Evolutionary conservation across 1,284 basidiomycete genomes (phyloP), one percentile per base, ranked within the genome.

Genomic region (Hymenochaete sp.): DNA sequence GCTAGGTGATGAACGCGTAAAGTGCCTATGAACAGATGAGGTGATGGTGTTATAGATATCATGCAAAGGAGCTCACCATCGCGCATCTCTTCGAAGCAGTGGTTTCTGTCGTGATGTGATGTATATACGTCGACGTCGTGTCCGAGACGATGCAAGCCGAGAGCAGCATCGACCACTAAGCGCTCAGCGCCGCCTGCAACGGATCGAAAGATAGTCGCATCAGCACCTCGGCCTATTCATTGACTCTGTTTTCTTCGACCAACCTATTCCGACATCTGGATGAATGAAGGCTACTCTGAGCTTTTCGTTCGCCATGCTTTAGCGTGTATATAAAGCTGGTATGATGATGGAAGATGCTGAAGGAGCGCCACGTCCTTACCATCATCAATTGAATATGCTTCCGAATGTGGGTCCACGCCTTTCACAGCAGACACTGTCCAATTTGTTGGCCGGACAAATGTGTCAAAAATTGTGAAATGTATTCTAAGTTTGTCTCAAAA

Each of bases 101-200:
- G 79, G 6, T 67, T 67, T 0, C 80, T 74, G 58, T 98, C 86
- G 62, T 95, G 93, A 56, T 96, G 80, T 0, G 91, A 95, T 1
- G 96, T 98, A 64, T 93, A 96, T 40, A 98, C 80, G 56, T 84
- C 77, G n/a, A 98, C 88, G 0, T 75, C 67, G 61, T 98, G 93
- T 0, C 93, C 95, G 3, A 82, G 72, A 8, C 74, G 68, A 61
- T 97, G 86, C 11, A 98, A 68, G 1, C 89, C 84, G 0, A 95
- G 70, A 0, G 95, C 93, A 13, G 93, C 91, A 62, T 98, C 95
- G n/a, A 98, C 93, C 1, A 98, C 82, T 7, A 98, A 75, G 36
- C 93, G 74, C 64, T 98, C 95, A 1, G 95, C 95, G 10, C 95
- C 95, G 54, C 93, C 93, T 95, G 54, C 25, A 37, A 11, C 8